Base-by-base conservation (phyloP, 2,329 filamentous ascomycete species). In the Blastomyces gilchristii region DNA sequence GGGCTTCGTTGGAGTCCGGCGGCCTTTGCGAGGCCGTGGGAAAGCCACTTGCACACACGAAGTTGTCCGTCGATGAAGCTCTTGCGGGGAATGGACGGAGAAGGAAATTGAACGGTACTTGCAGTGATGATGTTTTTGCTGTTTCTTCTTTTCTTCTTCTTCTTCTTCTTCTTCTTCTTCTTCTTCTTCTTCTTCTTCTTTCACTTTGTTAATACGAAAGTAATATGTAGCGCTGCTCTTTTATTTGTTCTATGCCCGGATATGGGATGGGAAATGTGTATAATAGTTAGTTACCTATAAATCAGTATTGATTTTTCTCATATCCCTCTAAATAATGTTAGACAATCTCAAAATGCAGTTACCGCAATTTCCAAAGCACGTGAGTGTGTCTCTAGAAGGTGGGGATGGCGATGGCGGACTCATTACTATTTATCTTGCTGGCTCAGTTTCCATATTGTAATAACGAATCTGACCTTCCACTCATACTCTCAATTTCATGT, bases 81-180 rank as follows among this genome's bases (percentile, higher is more conserved):
- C 58, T 75, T 65, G 71, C 70, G 7, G 69, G 75, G 70, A 72
- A 34, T 78, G 73, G 72, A 77, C 75, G 7, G 64, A 71, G 63
- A 65, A 65, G 31, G 67, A 69, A 45, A 50, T 70, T 50, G 22
- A 57, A 41, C 8, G 22, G 53, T 37, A 37, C 18, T 57, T 37
- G 53, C 11, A 56, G 37, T 18, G 22, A 7, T 41, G 16, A 18
- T 43, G 41, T 16, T 14, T 14, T 43, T 6, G 41, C 3, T n/a
- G 28, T 7, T 56, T 47, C n/a, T 22, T n/a, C 11, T 9, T 18
- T 47, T 18, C n/a, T 22, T 7, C 1, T 47, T 47, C n/a, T 22
- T 22, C n/a, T 22, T 22, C n/a, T 22, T 22, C n/a, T 22, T 22
- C n/a, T 22, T 22, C n/a, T 56, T 47, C n/a, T 22, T n/a, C 11